Evolutionary conservation across 345 rosid genomes (phyloP).

Genomic region (Eucalyptus sideroxylon): DNA sequence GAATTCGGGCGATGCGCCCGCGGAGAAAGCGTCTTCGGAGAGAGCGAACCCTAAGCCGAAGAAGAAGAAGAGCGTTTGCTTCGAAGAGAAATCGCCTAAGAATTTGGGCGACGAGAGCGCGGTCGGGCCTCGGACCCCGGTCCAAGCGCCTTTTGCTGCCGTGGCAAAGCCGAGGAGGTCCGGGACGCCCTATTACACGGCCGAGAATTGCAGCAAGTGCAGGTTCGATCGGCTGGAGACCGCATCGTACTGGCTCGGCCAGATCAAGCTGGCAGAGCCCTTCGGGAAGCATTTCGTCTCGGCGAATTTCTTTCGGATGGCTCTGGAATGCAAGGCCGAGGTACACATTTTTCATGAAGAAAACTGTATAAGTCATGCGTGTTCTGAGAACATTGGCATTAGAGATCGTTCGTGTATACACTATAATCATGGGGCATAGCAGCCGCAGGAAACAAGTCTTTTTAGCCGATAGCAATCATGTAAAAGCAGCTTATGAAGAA

Average conservation of each 20-base stretch:
- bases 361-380: neutral
- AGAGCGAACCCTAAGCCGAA: neutral
- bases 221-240: slow-evolving; percentile 7
- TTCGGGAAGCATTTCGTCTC: slow-evolving; percentile 6
- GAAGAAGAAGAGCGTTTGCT: neutral
- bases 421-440: neutral
- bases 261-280: slow-evolving; percentile 5
- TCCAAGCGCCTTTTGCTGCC: neutral
- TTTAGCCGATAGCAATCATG: neutral
- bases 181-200: slow-evolving; percentile 5
- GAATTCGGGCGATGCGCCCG: neutral
- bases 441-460: neutral
- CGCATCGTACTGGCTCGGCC: slow-evolving; percentile 6
- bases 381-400: neutral
- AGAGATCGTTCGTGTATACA: neutral
- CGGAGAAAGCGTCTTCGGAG: neutral
- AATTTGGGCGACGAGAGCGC: neutral
- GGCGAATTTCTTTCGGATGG: slow-evolving; percentile 1
- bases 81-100: neutral
- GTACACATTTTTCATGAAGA: neutral
- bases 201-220: slow-evolving; percentile 3
- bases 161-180: neutral
- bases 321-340: slow-evolving; percentile 2
- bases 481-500: neutral
- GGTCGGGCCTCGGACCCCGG: neutral